Evolutionary conservation across 1,284 basidiomycete species (phyloP).

Genomic region (Fomitopsis pinicola): DNA sequence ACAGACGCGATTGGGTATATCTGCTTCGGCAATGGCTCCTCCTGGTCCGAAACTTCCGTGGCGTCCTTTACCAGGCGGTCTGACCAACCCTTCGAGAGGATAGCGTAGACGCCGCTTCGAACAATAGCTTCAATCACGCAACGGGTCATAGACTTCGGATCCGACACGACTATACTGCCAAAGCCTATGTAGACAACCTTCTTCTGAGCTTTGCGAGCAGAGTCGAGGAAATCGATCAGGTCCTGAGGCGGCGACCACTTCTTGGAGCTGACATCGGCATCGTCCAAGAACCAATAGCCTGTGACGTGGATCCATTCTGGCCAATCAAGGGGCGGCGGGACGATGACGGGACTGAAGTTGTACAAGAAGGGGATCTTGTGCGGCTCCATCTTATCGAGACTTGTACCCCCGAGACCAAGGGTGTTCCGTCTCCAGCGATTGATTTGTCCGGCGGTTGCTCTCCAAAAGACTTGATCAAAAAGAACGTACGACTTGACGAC

Average conservation of each 20-base stretch:
- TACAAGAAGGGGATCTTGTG: constrained; percentile 98
- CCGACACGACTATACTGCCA: constrained; percentile 96
- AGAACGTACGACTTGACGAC: constrained; percentile 73
- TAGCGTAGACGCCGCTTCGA: constrained; percentile 82
- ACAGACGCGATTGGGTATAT: constrained; percentile 86
- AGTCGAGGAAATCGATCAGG: constrained; percentile 79
- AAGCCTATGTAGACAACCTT: constrained; percentile 98
- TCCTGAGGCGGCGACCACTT: constrained; percentile 86
- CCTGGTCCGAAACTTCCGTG: constrained; percentile 51
- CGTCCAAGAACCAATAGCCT: constrained; percentile 96
- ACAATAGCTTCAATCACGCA: constrained; percentile 87
- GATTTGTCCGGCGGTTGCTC: constrained; percentile 88
- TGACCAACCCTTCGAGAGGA: constrained; percentile 97
- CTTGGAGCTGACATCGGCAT: constrained; percentile 81
- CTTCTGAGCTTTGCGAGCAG: constrained; percentile 68
- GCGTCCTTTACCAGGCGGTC: constrained; percentile 75
- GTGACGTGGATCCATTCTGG: constrained; percentile 95
- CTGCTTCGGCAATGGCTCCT: constrained; percentile 68
- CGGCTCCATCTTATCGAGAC: constrained; percentile 88
- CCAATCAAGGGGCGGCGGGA: constrained; percentile 94
- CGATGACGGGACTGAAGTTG: constrained; percentile 89
- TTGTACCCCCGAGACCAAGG: constrained; percentile 78
- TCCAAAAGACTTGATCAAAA: constrained; percentile 99
- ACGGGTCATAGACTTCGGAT: constrained; percentile 88
- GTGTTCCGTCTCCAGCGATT: constrained; percentile 88